phyloP scores from a whole-genome alignment of 1,284 basidiomycete species.

The Blastosporella zonata region DNA sequence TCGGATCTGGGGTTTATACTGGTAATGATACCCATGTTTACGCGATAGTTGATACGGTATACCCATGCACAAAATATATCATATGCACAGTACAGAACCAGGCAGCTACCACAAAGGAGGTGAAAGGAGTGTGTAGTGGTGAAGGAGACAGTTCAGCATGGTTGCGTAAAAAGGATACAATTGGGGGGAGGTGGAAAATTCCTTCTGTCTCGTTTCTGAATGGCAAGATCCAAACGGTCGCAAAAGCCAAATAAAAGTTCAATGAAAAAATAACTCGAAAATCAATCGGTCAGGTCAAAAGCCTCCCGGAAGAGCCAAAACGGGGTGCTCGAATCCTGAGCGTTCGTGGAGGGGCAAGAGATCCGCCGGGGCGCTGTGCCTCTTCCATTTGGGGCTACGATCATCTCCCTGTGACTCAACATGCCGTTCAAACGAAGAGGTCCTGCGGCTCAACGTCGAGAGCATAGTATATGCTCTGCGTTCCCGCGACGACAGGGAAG shows the following conservation, averaged over 20 bases:
- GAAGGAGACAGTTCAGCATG: conserved; percentile 2
- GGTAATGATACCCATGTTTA: neutral
- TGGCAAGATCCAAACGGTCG: neutral
- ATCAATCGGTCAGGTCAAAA: conserved; percentile 31
- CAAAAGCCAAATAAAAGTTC: conserved; percentile 3
- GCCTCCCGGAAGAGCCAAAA: conserved; percentile 43
- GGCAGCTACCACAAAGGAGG: neutral
- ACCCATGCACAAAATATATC: conserved; percentile 15
- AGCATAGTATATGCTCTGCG: conserved; percentile 62
- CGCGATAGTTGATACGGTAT: conserved; percentile 8
- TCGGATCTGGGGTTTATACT: neutral
- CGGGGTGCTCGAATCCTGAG: conserved; percentile 44
- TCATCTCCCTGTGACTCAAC: conserved; percentile 25
- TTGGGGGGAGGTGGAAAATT: neutral
- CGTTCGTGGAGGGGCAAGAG: conserved; percentile 36
- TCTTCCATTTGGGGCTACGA: conserved; percentile 41
- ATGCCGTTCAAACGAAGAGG: conserved; percentile 30
- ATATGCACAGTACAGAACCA: conserved; percentile 1
- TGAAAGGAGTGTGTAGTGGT: conserved; percentile 12
- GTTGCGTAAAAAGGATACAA: neutral
- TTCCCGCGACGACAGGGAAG: conserved; percentile 49
- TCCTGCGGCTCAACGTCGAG: conserved; percentile 55
- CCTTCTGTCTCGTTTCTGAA: conserved; percentile 4
- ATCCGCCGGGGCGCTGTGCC: conserved; percentile 48
- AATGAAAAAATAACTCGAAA: neutral